Percentiles rank a stretch among this genome's conserved stretches.
These are phyloP conservation scores for Colletotrichum salicis DNA, from an alignment of 2,329 filamentous ascomycete genomes.

Conservation along the genomic window DNA sequence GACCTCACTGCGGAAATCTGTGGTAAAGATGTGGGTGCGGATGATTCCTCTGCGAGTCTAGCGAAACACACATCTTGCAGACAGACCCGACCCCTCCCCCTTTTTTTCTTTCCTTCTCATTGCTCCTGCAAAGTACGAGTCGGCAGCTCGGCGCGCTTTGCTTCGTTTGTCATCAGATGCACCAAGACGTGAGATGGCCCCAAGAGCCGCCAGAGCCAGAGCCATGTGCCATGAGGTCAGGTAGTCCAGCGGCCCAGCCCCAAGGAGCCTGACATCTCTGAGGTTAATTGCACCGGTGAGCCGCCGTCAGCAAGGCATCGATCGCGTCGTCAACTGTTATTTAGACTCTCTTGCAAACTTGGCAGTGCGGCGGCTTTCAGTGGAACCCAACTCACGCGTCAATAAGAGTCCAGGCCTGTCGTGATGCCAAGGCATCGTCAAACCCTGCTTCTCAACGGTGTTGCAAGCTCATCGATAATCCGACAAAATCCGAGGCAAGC, in stretches of 20 bases:
- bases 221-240: too few relatives aligned
- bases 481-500: constrained; percentile 5
- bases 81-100: constrained; percentile 16
- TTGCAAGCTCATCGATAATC: neutral
- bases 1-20: constrained; percentile 27
- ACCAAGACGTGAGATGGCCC: neutral
- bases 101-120: constrained; percentile 14
- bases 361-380: neutral
- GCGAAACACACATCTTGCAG: constrained; percentile 18
- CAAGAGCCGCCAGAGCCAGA: neutral
- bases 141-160: constrained; percentile 8
- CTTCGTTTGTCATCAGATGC: constrained; percentile 15
- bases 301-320: too few relatives aligned
- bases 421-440: neutral
- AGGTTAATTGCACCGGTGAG: neutral
- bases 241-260: neutral
- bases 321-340: neutral
- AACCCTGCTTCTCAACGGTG: constrained; percentile 2
- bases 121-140: constrained; percentile 2
- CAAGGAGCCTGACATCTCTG: neutral
- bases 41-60: constrained; percentile 26
- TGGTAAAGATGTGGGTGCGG: constrained; percentile 22
- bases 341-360: neutral
- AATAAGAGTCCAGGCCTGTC: neutral
- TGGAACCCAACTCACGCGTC: neutral